Base-by-base conservation (phyloP, 768 basidiomycete genomes). In the Candolleomyces eurysporus region DNA sequence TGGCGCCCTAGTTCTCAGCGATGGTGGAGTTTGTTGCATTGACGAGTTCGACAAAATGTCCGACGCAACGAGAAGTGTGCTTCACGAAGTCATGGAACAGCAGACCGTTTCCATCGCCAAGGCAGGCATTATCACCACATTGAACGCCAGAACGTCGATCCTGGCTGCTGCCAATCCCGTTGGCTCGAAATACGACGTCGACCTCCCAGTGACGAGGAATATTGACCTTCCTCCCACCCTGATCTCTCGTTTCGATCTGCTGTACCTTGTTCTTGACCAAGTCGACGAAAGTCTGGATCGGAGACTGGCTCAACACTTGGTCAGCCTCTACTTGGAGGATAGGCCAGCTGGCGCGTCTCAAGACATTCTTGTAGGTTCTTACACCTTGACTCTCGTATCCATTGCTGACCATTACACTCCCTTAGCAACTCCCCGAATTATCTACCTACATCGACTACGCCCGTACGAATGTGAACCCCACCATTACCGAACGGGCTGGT, bases 31-130 rank as follows among this genome's bases (percentile, higher is more conserved):
- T 5, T 98, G 95, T 72, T 98, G 96, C 71, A 98, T 98, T 66
- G 96, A 98, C 67, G 96, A 98, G 75, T 98, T 99, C 67, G 97
- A 99, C 78, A 99, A 99, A 75, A 99, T 99, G 97, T 95, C 96
- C 40, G 90, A 98, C 63, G 86, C 92, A 5, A 98, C 97, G 48
- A 89, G 97, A 51, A 98, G 97, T 71, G 96, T 98, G 9, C 84
- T 99, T 49, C 97, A 99, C 75, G 96, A 98, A 86, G 96, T 97
- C 16, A 98, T 98, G 96, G 92, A 98, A 84, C 96, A 98, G 87
- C 96, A 98, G 87, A 98, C 96, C 0, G 96, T 98, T 19, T 98
- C 96, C 4, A 96, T 98, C 63, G 97, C 97, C 6, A 99, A 98
- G 76, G 97, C 97, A 0, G 97, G 97, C 10, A 99, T 99, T 66